Conservation (phyloP, 805 yeast species). For the Yarrowia keelungensis region DNA sequence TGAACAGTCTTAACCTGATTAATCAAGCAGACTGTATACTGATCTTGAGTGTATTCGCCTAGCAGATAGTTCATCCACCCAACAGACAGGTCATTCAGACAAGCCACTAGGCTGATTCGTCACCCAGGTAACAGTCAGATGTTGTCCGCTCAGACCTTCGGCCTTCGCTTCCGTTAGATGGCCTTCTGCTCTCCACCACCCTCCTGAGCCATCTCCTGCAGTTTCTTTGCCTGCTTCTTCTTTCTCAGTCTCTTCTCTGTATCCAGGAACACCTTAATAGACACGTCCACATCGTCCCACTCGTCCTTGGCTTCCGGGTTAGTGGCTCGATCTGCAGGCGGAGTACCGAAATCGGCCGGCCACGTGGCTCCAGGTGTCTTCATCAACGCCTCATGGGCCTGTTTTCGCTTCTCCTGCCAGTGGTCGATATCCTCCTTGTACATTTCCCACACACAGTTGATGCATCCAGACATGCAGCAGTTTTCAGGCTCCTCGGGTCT, state of each 20-base stretch:
- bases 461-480: constrained; percentile 97
- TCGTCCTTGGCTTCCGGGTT: constrained; percentile 51
- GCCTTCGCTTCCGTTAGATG: background rate
- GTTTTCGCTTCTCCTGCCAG: constrained; percentile 68
- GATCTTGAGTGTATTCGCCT: too few relatives aligned
- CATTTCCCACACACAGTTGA: constrained; percentile 95
- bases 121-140: background rate
- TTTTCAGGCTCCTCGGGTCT: constrained; percentile 90
- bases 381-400: constrained; percentile 63
- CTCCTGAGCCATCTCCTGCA: constrained; percentile 14
- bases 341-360: constrained; percentile 70
- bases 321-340: constrained; percentile 47
- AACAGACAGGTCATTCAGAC: too few relatives aligned
- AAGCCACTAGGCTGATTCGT: too few relatives aligned
- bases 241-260: constrained; percentile 71
- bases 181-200: background rate
- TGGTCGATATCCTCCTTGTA: constrained; percentile 86
- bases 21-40: too few relatives aligned
- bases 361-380: constrained; percentile 56
- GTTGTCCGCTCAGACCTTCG: constrained; percentile 4
- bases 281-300: constrained; percentile 71
- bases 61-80: too few relatives aligned
- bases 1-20: too few relatives aligned
- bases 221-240: constrained; percentile 44
- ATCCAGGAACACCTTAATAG: constrained; percentile 81